Conservation (phyloP, 176 grass and related monocot species). For the Zoysia japonica region DNA sequence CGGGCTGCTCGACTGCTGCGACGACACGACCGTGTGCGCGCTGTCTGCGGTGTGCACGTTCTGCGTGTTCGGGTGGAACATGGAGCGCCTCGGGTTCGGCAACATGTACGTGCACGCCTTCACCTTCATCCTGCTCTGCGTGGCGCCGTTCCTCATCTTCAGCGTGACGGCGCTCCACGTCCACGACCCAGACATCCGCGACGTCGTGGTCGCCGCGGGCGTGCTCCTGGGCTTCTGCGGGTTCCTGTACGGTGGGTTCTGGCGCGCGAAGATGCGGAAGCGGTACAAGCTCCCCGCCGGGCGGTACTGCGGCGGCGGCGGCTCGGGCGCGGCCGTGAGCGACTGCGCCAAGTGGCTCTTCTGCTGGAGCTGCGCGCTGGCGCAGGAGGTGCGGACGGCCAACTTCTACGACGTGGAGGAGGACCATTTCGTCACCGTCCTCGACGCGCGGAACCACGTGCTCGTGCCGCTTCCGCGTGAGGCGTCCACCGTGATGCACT, state of each 20-base stretch:
- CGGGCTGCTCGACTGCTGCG: constrained; percentile 80
- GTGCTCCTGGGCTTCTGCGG: constrained; percentile 64
- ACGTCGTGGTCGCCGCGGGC: constrained; percentile 51
- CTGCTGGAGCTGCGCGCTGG: constrained; percentile 84
- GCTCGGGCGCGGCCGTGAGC: constrained; percentile 33
- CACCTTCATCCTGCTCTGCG: constrained; percentile 68
- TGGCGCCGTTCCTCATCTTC: constrained; percentile 84
- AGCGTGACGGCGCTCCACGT: constrained; percentile 69
- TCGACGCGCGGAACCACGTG: constrained; percentile 50
- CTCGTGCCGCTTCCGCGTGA: constrained; percentile 77
- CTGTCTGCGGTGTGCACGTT: constrained; percentile 72
- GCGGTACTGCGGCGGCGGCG: constrained; percentile 22
- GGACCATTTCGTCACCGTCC: constrained; percentile 46
- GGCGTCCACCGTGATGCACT: constrained; percentile 22
- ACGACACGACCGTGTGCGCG: constrained; percentile 68
- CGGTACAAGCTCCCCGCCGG: constrained; percentile 70
- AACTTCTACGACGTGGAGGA: constrained; percentile 93
- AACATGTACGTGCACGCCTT: constrained; percentile 97
- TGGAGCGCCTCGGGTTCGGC: constrained; percentile 95
- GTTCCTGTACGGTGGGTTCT: constrained; percentile 83
- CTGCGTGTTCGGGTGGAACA: constrained; percentile 96
- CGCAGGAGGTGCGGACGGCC: constrained; percentile 88
- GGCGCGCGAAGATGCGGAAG: constrained; percentile 89
- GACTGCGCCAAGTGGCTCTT: constrained; percentile 86
- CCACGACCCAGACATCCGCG: constrained; percentile 49